Base-by-base conservation (phyloP, 2,329 filamentous ascomycete species). In the Myriosclerotinia duriaeana region DNA sequence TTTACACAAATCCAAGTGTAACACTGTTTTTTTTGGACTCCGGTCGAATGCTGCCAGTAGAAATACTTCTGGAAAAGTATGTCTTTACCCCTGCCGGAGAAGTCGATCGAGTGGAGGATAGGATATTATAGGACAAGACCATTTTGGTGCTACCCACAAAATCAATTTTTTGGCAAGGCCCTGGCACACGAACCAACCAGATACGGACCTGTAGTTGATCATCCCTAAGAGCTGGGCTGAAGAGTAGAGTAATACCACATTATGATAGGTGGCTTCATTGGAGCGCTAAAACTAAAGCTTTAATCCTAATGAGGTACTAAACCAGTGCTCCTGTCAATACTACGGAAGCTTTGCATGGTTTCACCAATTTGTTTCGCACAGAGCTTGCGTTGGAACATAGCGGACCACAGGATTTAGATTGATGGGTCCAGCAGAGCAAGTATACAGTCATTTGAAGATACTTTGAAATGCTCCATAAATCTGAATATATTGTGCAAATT, bases 291-390 rank as follows among this genome's bases (percentile, higher is more conserved):
- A 48, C 15, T 30, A 38, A 30, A 50, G 14, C 44, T 60, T 60
- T 36, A n/a, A 26, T 60, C 36, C 56, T 20, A 48, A 60, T 60
- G 44, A 22, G 42, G 42, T n/a, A 60, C 22, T 36, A 60, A 50
- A 22, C 30, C 58, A 9, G 30, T 38, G 46, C 44, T 38, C 22
- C 22, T 58, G 40, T 44, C 30, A 44, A 58, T 44, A 58, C 38
- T 30, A 40, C 38, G n/a, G 58, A 61, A 50, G 58, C 44, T 61
- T 60, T 61, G n/a, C 58, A 61, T 50, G 30, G 44, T 50, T 50
- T 61, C 26, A 40, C 34, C 58, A 17, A 38, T 52, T 61, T 50
- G 34, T 61, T 22, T 26, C 44, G 58, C 42, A 44, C 30, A n/a
- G 42, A 30, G 20, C 36, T 60, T 36, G 44, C 30, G 20, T 15